Percentiles rank a stretch among this genome's conserved stretches.
These are phyloP conservation scores for Blastocystis sp. DNA, from an alignment of 352 stramenopile genomes.

Conservation along the genomic window DNA sequence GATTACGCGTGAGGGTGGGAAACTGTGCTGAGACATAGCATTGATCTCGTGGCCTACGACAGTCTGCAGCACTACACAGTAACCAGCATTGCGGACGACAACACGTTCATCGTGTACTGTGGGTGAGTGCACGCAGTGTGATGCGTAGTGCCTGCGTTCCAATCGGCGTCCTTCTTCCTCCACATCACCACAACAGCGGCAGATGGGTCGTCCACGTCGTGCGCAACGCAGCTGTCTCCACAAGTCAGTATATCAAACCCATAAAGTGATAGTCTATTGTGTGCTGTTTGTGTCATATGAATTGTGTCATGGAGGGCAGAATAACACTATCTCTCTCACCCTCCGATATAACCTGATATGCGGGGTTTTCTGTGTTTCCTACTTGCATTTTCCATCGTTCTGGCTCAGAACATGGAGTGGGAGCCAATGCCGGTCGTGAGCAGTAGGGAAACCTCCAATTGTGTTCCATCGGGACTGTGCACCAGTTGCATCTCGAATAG, in stretches of 20 bases:
- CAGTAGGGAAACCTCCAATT: conserved; percentile 16
- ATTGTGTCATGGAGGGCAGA: not conserved
- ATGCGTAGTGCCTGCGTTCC: not conserved
- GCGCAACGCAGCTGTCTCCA: not conserved
- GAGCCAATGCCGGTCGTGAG: not conserved
- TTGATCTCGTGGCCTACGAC: conserved; percentile 6
- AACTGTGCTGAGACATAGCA: not conserved
- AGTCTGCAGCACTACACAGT: not conserved
- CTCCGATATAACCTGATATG: not conserved
- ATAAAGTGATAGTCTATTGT: not conserved
- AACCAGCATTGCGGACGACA: not conserved
- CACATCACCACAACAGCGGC: not conserved
- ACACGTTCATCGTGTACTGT: conserved; percentile 1
- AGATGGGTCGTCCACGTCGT: not conserved
- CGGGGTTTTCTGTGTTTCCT: not conserved
- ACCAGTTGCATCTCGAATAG: not conserved
- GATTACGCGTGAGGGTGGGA: not conserved
- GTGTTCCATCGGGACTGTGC: conserved; percentile 20
- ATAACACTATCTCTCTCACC: not conserved
- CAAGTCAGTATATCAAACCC: not conserved
- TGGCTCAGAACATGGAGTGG: not conserved
- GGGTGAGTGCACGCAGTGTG: not conserved
- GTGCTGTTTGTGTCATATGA: not conserved
- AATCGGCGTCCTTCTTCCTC: not conserved
- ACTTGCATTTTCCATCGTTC: not conserved